Percentiles rank a stretch among this genome's conserved stretches.
Conservation (phyloP, 495 filamentous ascomycete genomes). For the Podospora bellae-mahoneyi region DNA sequence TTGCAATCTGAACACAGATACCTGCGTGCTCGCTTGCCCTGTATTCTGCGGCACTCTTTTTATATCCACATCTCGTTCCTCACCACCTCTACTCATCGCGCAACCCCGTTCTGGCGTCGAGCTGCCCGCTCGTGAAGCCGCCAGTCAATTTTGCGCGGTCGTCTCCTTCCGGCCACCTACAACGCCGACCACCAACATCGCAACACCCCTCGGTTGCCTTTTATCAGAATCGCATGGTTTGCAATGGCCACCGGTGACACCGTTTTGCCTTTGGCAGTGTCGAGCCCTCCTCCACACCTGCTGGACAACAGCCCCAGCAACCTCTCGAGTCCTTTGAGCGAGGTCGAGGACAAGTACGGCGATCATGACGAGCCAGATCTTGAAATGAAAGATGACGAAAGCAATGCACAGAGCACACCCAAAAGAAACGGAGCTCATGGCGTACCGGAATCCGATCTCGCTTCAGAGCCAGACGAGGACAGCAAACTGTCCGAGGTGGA, state of each 20-base stretch:
- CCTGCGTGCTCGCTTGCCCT: not conserved
- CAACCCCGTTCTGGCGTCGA: slow-evolving; percentile 20
- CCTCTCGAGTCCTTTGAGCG: slow-evolving; percentile 74
- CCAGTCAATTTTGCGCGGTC: slow-evolving; percentile 31
- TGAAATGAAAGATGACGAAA: slow-evolving; percentile 33
- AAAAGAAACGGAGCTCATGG: slow-evolving; percentile 51
- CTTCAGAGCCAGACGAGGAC: slow-evolving; percentile 30
- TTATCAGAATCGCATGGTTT: slow-evolving; percentile 24
- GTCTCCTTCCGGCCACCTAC: slow-evolving; percentile 17
- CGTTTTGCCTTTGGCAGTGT: slow-evolving; percentile 40
- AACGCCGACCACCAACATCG: slow-evolving; percentile 20
- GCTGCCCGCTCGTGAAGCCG: slow-evolving; percentile 24
- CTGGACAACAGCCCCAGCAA: slow-evolving; percentile 39
- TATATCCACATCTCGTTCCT: not conserved
- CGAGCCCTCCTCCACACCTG: slow-evolving; percentile 44
- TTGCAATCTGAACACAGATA: not conserved
- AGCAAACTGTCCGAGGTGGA: slow-evolving; percentile 52
- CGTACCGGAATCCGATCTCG: slow-evolving; percentile 39
- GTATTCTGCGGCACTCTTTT: slow-evolving; percentile 11
- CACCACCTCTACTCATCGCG: slow-evolving; percentile 16
- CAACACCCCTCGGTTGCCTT: slow-evolving; percentile 1
- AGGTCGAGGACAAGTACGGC: slow-evolving; percentile 71
- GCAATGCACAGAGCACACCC: slow-evolving; percentile 38
- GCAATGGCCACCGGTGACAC: slow-evolving; percentile 49
- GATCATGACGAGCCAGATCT: slow-evolving; percentile 46